A percentile compares a stretch with the other conserved stretches of the same genome.
Conservation (phyloP, 345 rosid genomes). For the Psidium friedrichsthalianum region DNA sequence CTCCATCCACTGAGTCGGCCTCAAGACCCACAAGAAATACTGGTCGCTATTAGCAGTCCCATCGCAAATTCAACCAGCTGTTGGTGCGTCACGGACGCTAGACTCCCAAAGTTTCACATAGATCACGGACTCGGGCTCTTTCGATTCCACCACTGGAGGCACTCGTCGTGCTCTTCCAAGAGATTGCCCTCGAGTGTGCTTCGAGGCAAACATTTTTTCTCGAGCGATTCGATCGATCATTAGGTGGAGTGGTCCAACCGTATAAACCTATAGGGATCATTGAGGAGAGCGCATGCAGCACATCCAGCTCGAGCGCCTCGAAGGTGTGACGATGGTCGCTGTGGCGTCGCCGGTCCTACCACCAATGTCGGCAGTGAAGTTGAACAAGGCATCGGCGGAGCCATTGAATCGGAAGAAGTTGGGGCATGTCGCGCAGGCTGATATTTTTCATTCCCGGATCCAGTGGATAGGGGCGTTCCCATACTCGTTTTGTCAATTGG, state of each 20-base stretch:
- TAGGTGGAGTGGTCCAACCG: not conserved
- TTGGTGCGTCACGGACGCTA: not conserved
- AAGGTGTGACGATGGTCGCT: not conserved
- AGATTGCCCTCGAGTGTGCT: not conserved
- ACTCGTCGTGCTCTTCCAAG: not conserved
- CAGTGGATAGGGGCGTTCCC: not conserved
- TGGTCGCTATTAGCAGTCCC: constrained; percentile 11
- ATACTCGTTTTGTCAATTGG: not conserved
- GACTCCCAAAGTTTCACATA: not conserved
- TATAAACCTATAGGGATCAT: not conserved
- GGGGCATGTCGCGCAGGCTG: not conserved
- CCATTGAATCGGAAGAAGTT: too few relatives aligned
- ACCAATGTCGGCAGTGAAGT: not conserved
- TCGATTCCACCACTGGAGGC: not conserved
- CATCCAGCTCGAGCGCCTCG: not conserved
- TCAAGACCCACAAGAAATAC: constrained; percentile 8
- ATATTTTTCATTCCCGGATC: not conserved
- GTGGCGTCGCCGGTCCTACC: not conserved
- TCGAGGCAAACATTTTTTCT: not conserved
- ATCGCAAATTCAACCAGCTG: constrained; percentile 8
- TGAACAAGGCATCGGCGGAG: not conserved
- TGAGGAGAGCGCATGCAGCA: not conserved
- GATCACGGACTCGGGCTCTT: not conserved
- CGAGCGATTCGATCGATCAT: not conserved
- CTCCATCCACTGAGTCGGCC: constrained; percentile 6